Base-by-base conservation (phyloP, 345 rosid species). In the Hibiscus syriacus region DNA sequence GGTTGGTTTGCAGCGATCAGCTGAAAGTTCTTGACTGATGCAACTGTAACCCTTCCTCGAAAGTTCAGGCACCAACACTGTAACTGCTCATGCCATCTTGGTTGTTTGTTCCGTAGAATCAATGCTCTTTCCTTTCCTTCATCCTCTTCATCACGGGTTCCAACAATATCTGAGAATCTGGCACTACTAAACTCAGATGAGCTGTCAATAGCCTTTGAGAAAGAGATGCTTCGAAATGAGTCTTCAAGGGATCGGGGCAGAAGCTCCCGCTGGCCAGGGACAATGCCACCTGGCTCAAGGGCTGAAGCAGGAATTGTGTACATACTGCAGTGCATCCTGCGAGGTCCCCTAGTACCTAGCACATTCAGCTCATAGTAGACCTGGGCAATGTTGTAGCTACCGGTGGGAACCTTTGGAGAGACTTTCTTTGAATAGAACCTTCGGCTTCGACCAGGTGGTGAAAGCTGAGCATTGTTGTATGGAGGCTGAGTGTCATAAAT, bases 61-160 rank as follows among this genome's bases (percentile, higher is more conserved):
- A 92, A 92, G 76, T 92, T 92, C 14, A 92, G 81, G 79, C 98
- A 90, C 98, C 98, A 92, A 66, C 98, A 92, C 46, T 92, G 98
- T 78, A 92, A 74, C 85, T 92, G 98, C 49, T 92, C 98, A 1
- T 90, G 98, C 98, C 98, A 92, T 70, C 97, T 87, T 0, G 98
- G 98, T 1, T 90, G 90, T 70, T 92, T 92, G 80, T 92, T 92
- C 19, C 82, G 75, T 25, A 92, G 93, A 64, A 90, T 69, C 63
- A 90, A 69, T 0, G 97, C 89, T 53, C 79, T 74, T 59, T 85
- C 90, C 75, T 92, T 90, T 2, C 84, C 90, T 36, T 80, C 93
- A 3, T 74, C 86, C 2, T 82, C 90, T 20, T 77, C 95, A 29
- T 78, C 88, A 4, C 74, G 80, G 1, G 87, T 74, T 3, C 86